Base-by-base conservation (phyloP, 202 grass and related monocot genomes). In the Zoysia matrella region DNA sequence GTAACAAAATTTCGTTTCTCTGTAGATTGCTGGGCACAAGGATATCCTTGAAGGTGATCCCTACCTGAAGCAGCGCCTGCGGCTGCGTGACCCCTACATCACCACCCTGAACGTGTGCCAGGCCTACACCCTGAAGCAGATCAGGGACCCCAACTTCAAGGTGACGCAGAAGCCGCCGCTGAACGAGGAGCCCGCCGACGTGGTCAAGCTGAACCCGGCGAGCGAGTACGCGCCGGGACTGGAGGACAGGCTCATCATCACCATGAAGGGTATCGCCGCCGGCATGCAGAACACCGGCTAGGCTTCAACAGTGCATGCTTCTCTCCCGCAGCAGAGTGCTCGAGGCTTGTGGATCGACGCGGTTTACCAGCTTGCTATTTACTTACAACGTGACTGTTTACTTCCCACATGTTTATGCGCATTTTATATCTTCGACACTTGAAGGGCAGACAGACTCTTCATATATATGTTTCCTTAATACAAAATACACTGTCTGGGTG, bases 181-280 rank as follows among this genome's bases (percentile, higher is more conserved):
- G 39, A 87, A 74, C 65, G 92, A 92, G 83, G 89, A 94, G 73
- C 66, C 72, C 10, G 22, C 63, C 50, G 83, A 84, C 47, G 41
- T 89, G 30, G 94, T 94, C 65, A 89, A 93, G 55, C 71, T 98
- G 13, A 98, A 94, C 80, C 82, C 90, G 4, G 40, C 79, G 5
- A 94, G 92, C 60, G 92, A 98, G 67, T 98, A 94, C 63, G 88
- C 82, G 15, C 95, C 95, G 0, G 95, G 92, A 0, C 77, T 91
- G 55, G 95, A 98, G 82, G 95, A 98, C 78, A 98, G 92, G 43
- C 90, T 98, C 68, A 98, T 98, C 84, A 77, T 98, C 69, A 98
- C 95, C 81, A n/a, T n/a, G n/a, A n/a, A n/a, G n/a, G n/a, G n/a
- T n/a, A n/a, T n/a, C n/a, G n/a, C n/a, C n/a, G n/a, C n/a, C n/a